Evolutionary conservation across 176 grass and related monocot genomes (phyloP).

Genomic region (Eragrostis nindensis): DNA sequence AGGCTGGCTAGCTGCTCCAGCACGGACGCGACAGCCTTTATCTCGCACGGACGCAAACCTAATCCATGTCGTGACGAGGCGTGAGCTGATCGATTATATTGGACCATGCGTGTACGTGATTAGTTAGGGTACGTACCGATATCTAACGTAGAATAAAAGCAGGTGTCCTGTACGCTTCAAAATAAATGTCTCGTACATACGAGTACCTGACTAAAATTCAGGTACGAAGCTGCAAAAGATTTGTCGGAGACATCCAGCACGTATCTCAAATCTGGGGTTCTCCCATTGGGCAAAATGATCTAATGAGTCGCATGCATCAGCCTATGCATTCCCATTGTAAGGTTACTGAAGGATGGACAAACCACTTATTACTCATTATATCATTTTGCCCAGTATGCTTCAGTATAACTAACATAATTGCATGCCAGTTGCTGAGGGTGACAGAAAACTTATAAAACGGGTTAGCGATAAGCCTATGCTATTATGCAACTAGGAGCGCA

Average conservation of each 20-base stretch:
- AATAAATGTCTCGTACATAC: too few species aligned
- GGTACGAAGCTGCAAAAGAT: too few species aligned
- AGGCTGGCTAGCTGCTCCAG: background rate
- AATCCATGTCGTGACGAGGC: background rate
- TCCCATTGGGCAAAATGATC: too few species aligned
- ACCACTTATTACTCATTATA: too few species aligned
- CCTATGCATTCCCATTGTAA: too few species aligned
- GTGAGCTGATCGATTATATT: background rate
- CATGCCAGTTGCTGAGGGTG: background rate
- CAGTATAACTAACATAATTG: background rate
- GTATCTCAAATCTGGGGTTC: too few species aligned
- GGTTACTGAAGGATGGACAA: too few species aligned
- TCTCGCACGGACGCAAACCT: background rate
- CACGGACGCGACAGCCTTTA: background rate
- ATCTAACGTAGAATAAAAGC: background rate
- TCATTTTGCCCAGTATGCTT: too few species aligned
- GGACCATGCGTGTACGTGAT: slow-evolving; percentile 8
- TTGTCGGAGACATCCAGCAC: too few species aligned
- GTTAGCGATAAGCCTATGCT: background rate
- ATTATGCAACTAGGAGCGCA: background rate
- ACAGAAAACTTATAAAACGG: background rate
- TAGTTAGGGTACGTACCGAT: background rate
- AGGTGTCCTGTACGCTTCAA: too few species aligned
- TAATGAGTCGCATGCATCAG: too few species aligned
- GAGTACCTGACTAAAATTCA: too few species aligned